Evolutionary conservation across 179 eudicot genomes (phyloP), one percentile per base, ranked within the genome.

Genomic region (Corrigiola litoralis): DNA sequence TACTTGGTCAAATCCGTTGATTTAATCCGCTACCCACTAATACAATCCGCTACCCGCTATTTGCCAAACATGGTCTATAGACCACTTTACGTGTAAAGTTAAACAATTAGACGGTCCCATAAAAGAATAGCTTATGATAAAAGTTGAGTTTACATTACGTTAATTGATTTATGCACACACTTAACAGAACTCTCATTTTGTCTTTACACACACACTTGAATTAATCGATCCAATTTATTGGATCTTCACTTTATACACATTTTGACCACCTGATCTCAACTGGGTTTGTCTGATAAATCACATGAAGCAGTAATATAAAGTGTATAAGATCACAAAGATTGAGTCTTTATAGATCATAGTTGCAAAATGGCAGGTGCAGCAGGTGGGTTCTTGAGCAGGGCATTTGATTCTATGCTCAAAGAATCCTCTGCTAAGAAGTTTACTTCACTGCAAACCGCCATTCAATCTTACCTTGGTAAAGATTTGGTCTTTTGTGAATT

Each of bases 321-420:
- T 41, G 21, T 27, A n/a, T n/a, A n/a, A 41, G 65, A 58, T 59
- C 49, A 31, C 37, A 56, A 37, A 33, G 36, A 32, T 34, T 23
- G n/a, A 7, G 12, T 60, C 11, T 25, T 13, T 23, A 24, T 52
- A 16, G 37, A 17, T n/a, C 23, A 14, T 9, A 21, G 21, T n/a
- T 8, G 2, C 17, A 23, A 3, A 51, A 81, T 81, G 84, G 81
- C 84, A 40, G 94, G 89, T 55, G 98, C 96, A 55, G 98, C 98
- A 11, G 98, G 97, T 8, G 97, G 95, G 4, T 94, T 94, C 55
- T 75, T 94, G 14, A 84, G 86, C 46, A 82, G 98, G 70, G 90
- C 95, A 50, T 94, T 87, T 45, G 98, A 94, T 70, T 82, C 84
- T 16, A 94, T 94, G 94, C 95, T 87, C 69, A 94, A 84, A 61